Conservation (phyloP, 163 green algal species). For the Chlamydomonas reinhardtii region DNA sequence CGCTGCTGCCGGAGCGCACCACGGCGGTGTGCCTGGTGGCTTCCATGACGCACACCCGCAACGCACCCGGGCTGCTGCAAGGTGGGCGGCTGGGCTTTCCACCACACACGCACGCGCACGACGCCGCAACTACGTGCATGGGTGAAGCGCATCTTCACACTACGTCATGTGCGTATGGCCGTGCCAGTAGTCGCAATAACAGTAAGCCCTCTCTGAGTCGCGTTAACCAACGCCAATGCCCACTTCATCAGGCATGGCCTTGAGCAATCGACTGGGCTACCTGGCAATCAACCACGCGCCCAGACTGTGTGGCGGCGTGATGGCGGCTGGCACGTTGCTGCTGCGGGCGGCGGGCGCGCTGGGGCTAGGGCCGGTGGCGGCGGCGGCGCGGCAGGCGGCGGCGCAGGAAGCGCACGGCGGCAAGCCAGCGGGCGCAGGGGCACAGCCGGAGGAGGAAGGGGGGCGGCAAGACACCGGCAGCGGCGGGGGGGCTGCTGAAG, state of each 20-base stretch:
- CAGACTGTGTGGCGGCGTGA: not conserved
- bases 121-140: too few relatives aligned
- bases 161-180: too few relatives aligned
- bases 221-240: too few relatives aligned
- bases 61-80: conserved; percentile 7
- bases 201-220: too few relatives aligned
- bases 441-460: too few relatives aligned
- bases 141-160: too few relatives aligned
- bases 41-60: conserved; percentile 16
- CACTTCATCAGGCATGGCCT: conserved; percentile 3
- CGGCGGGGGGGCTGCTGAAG: too few relatives aligned
- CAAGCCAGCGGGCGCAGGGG: too few relatives aligned
- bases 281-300: conserved; percentile 35
- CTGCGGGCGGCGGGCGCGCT: not conserved
- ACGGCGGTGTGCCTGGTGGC: conserved; percentile 6
- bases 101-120: too few relatives aligned
- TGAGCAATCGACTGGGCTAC: conserved; percentile 15
- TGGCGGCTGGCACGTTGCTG: not conserved
- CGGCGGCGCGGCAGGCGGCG: not conserved
- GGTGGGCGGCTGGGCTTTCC: not conserved
- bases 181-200: too few relatives aligned
- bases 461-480: too few relatives aligned
- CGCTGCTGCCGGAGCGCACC: conserved; percentile 31
- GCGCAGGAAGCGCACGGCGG: not conserved
- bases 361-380: conserved; percentile 14